Conservation (phyloP, 2,329 filamentous ascomycete species). For the Colletotrichum caudatum region DNA sequence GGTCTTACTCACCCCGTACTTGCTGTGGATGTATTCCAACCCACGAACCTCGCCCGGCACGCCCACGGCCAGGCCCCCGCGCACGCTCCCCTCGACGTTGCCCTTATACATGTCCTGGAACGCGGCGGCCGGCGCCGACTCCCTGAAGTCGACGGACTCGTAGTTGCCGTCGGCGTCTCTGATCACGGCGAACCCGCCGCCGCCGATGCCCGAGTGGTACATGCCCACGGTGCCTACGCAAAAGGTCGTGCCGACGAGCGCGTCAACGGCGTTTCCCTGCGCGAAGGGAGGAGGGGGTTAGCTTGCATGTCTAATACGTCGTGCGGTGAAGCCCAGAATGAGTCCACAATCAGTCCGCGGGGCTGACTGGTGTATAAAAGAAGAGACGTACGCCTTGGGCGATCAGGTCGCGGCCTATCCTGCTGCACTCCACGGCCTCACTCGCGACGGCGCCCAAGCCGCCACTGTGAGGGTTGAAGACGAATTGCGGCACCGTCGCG, state of each 20-base stretch:
- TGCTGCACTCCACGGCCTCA: conserved; percentile 76
- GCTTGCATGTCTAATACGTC: background rate
- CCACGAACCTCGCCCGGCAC: conserved; percentile 83
- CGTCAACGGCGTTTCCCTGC: conserved; percentile 81
- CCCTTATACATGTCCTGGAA: conserved; percentile 86
- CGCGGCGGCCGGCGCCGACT: conserved; percentile 85
- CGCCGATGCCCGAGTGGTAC: conserved; percentile 87
- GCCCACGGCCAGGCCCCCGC: conserved; percentile 78
- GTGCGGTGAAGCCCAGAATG: background rate
- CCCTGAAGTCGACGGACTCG: conserved; percentile 90
- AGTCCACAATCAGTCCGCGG: background rate
- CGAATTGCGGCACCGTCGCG: conserved; percentile 38
- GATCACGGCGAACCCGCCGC: conserved; percentile 91
- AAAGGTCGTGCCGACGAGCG: conserved; percentile 78
- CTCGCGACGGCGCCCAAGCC: conserved; percentile 74
- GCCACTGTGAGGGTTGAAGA: conserved; percentile 44
- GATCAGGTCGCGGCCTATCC: conserved; percentile 74
- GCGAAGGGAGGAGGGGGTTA: background rate
- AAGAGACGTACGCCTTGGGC: conserved; percentile 58
- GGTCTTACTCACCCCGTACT: conserved; percentile 68
- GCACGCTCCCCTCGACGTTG: conserved; percentile 74
- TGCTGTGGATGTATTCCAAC: conserved; percentile 80
- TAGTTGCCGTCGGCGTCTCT: conserved; percentile 79
- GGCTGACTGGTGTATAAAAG: background rate
- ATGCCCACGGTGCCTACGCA: conserved; percentile 82